Percentiles rank a stretch among this genome's conserved stretches.
Evolutionary conservation across 2,329 filamentous ascomycete species (phyloP).

Genomic region (Fusarium secorum): DNA sequence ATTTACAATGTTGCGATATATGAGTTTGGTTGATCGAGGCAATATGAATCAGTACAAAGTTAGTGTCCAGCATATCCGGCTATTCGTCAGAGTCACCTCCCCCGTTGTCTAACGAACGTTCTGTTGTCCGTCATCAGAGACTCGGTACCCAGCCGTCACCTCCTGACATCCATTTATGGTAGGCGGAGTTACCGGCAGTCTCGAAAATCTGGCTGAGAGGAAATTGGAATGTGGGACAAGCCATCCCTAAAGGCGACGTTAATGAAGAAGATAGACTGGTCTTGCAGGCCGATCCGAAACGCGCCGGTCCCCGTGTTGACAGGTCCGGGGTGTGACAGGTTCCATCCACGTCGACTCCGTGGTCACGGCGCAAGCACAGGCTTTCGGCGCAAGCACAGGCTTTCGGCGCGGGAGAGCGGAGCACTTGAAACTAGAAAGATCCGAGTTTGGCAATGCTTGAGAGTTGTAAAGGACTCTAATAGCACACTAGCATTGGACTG

Average conservation of each 20-base stretch:
- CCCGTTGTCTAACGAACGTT: neutral
- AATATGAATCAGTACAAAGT: neutral
- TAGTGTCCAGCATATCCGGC: neutral
- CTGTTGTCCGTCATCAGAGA: neutral
- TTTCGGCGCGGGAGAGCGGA: neutral
- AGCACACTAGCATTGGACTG: neutral
- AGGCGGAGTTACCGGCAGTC: slow-evolving; percentile 12
- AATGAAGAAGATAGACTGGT: neutral
- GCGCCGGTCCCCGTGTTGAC: slow-evolving; percentile 15
- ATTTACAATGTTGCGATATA: neutral
- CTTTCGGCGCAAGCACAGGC: slow-evolving; percentile 3
- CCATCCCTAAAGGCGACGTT: neutral
- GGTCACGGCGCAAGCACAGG: slow-evolving; percentile 7
- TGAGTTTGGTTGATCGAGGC: neutral
- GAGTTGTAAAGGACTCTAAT: neutral
- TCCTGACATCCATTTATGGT: neutral
- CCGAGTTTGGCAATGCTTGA: neutral
- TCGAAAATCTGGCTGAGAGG: slow-evolving; percentile 10
- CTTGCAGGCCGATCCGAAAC: slow-evolving; percentile 17
- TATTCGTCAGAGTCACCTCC: neutral
- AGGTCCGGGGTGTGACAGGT: slow-evolving; percentile 3
- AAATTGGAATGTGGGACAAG: slow-evolving; percentile 2
- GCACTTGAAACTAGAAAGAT: neutral
- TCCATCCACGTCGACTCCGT: slow-evolving; percentile 4
- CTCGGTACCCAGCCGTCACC: neutral